Evolutionary conservation across 1,139 yeast genomes (phyloP), one percentile per base, ranked within the genome.

Genomic region (Waltiozyma sp.): DNA sequence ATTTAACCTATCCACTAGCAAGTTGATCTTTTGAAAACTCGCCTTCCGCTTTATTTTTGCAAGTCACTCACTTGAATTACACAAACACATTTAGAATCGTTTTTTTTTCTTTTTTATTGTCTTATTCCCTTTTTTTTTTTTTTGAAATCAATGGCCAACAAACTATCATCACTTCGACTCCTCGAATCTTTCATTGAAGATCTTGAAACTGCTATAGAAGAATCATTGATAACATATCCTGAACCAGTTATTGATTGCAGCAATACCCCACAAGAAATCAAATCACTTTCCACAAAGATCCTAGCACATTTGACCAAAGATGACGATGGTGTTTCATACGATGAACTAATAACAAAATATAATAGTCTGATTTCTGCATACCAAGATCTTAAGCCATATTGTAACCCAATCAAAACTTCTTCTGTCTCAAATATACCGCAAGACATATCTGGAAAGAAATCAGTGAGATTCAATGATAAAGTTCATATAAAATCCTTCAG

Each of bases 401-500:
- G 40, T 21, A 34, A 38, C 37, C 26, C 16, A 7, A 3, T 33
- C 40, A 31, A 31, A 37, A 3, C 39, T 5, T 21, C 23, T 21
- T 21, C 23, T 8, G 8, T 8, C 7, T 21, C 23, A 21, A 8
- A 21, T 8, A 8, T 21, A 21, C 23, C 23, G 4, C 7, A 21
- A 21, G 7, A 21, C 4, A 21, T 21, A 21, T 21, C 43, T 2
- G 31, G 37, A 6, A 54, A 52, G 46, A 64, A 64, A 50, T 57
- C 64, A 3, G 69, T 65, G 37, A 47, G 69, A 42, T 64, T 65
- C 47, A 60, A 61, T 39, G 68, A 63, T 16, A 56, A 56, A 3
- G 47, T 61, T 16, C 59, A 62, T 42, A 44, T 54, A 50, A 43
- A 38, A 31, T 55, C 48, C 21, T 60, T 62, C 42, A 56, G 60